phyloP scores from a whole-genome alignment of 805 yeast species.

The Saccharomycopsis guyanensis region DNA sequence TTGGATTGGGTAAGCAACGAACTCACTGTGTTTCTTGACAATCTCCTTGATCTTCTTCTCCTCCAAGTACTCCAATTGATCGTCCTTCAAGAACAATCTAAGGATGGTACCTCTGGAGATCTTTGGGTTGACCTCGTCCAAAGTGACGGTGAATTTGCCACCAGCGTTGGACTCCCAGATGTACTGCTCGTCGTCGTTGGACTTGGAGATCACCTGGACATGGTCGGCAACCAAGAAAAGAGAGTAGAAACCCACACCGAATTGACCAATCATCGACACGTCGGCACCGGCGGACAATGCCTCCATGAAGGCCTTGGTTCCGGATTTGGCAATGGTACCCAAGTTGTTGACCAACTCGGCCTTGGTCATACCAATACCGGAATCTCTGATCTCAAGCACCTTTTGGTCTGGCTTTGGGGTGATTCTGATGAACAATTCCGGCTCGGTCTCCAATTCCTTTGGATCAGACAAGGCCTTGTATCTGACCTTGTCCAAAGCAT shows the following conservation, averaged over 20 bases:
- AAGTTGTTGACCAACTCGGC: slow-evolving; percentile 97
- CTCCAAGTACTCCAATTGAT: slow-evolving; percentile 97
- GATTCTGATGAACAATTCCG: slow-evolving; percentile 93
- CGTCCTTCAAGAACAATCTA: slow-evolving; percentile 96
- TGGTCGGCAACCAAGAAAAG: slow-evolving; percentile 97
- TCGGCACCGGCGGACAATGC: slow-evolving; percentile 99
- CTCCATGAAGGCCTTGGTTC: slow-evolving; percentile 99
- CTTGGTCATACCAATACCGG: slow-evolving; percentile 99
- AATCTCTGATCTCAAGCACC: slow-evolving; percentile 93
- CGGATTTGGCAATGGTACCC: slow-evolving; percentile 99
- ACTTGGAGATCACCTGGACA: slow-evolving; percentile 96
- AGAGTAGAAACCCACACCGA: slow-evolving; percentile 99
- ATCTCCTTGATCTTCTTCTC: slow-evolving; percentile 99
- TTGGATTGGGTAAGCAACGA: slow-evolving; percentile 98
- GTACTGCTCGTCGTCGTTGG: slow-evolving; percentile 99
- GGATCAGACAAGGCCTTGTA: slow-evolving; percentile 94
- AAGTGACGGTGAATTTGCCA: slow-evolving; percentile 95
- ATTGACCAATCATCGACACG: slow-evolving; percentile 99
- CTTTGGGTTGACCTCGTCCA: slow-evolving; percentile 80
- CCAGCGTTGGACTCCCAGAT: slow-evolving; percentile 99
- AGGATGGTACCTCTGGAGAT: slow-evolving; percentile 92
- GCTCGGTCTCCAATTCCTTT: slow-evolving; percentile 85
- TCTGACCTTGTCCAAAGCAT: slow-evolving; percentile 97
- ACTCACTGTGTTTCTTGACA: slow-evolving; percentile 98
- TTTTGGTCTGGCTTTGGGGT: slow-evolving; percentile 94